Base-by-base conservation (phyloP, 805 yeast species). In the Starmerella roubikii region DNA sequence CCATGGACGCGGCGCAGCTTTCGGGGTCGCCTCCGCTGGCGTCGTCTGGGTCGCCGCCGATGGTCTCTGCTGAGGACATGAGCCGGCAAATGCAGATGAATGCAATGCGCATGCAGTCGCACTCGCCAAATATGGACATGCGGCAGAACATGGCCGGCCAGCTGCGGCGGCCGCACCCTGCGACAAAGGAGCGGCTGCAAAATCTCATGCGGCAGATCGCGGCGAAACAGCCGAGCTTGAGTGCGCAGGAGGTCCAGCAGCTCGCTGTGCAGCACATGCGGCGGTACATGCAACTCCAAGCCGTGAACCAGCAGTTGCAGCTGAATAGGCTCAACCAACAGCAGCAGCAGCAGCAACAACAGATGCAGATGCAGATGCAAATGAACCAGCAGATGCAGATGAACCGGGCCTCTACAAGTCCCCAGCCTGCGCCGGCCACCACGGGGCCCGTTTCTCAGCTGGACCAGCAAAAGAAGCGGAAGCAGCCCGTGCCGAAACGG, bases 161-260 rank as follows among this genome's bases (percentile, higher is more conserved):
- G 24, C 24, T 8, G 24, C 24, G 24, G 10, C 24, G 24, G 24
- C 10, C 30, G 37, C 28, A 35, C 24, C 37, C 40, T 23, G 21
- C 40, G 23, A 25, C 45, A 10, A 42, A 45, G 3, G 48, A 48
- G 30, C 54, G 50, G 42, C 28, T 50, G 13, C 41, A 44, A 21
- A 36, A 36, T 8, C 20, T 52, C 28, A 48, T 52, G 49, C 18
- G 28, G 10, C 48, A 48, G 28, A 50, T 51, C 20, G 40, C 45
- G 4, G 44, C 34, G 37, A 35, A 37, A 31, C 35, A 51, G 25
- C 54, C 56, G 15, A 37, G 29, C 5, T 31, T 46, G n/a, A 39
- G 50, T 16, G 42, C 39, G 9, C 47, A 46, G 36, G 53, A 52
- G 33, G 51, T 52, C 9, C 51, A 47, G 33, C 49, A 41, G 16